phyloP scores from a whole-genome alignment of 768 basidiomycete genomes.

The Phanerodontia chrysosporium region DNA sequence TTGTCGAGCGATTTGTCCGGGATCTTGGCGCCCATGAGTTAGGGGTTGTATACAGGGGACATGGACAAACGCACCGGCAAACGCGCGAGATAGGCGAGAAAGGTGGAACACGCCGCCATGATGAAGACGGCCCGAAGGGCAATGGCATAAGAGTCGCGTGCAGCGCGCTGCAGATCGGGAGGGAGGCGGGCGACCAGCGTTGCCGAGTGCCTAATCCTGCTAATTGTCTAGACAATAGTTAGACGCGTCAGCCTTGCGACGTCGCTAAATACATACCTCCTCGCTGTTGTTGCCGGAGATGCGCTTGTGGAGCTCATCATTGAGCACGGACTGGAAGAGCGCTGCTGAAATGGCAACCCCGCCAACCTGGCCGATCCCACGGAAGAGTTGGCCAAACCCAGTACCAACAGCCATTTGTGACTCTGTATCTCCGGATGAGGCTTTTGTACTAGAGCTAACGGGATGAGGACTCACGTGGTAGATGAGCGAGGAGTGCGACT shows the following conservation, averaged over 20 bases:
- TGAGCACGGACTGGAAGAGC: conserved; percentile 58
- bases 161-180: conserved; percentile 45
- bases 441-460: background rate
- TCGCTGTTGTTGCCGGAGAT: conserved; percentile 47
- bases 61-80: conserved; percentile 44
- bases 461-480: conserved; percentile 47
- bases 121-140: conserved; percentile 60
- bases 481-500: conserved; percentile 64
- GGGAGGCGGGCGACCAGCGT: conserved; percentile 49
- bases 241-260: background rate
- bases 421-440: conserved; percentile 29
- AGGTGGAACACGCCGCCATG: conserved; percentile 53
- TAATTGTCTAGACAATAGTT: conserved; percentile 41
- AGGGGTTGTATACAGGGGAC: background rate
- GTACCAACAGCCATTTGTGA: conserved; percentile 64
- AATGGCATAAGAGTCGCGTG: conserved; percentile 58
- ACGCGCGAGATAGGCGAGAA: conserved; percentile 56
- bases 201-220: conserved; percentile 56
- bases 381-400: conserved; percentile 63
- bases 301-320: conserved; percentile 47
- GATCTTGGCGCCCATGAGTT: conserved; percentile 28
- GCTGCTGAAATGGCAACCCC: conserved; percentile 70
- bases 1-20: conserved; percentile 36
- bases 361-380: conserved; percentile 64
- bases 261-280: conserved; percentile 35